Evolutionary conservation across 2,329 filamentous ascomycete species (phyloP).

Genomic region (Colletotrichum chlorophyti): DNA sequence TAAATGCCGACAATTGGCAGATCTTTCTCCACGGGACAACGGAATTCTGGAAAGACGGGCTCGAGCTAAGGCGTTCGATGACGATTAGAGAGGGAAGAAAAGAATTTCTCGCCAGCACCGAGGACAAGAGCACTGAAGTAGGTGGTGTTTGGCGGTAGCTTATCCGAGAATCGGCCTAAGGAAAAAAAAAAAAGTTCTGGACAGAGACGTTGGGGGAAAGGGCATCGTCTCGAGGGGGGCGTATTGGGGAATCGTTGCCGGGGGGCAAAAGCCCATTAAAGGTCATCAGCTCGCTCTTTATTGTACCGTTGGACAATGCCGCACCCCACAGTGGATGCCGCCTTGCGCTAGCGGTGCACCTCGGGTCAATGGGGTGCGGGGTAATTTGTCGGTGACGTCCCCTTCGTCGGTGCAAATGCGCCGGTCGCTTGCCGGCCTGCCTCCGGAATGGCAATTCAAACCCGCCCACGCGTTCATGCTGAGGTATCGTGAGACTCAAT

Average conservation of each 20-base stretch:
- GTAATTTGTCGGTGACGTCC: constrained; percentile 22
- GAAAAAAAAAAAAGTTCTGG: constrained; percentile 10
- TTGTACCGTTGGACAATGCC: constrained; percentile 28
- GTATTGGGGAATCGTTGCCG: constrained; percentile 16
- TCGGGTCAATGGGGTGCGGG: constrained; percentile 31
- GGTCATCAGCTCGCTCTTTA: constrained; percentile 31
- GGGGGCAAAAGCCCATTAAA: constrained; percentile 15
- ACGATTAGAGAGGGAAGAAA: constrained; percentile 1
- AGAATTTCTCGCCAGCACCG: neutral
- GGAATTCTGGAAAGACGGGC: neutral
- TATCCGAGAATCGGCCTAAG: constrained; percentile 12
- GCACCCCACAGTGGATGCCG: constrained; percentile 11
- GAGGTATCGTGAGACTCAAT: no score
- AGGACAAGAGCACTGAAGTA: constrained; percentile 5
- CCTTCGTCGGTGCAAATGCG: constrained; percentile 14
- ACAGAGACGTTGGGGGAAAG: neutral
- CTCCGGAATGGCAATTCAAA: neutral
- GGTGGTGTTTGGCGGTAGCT: constrained; percentile 11
- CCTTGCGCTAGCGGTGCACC: neutral
- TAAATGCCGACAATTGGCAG: constrained; percentile 6
- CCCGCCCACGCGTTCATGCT: neutral
- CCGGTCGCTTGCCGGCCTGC: constrained; percentile 8
- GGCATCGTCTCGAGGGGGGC: constrained; percentile 17
- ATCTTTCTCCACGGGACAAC: constrained; percentile 22
- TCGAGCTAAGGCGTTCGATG: neutral